A percentile compares a stretch with the other conserved stretches of the same genome.
phyloP scores from a whole-genome alignment of 345 rosid genomes.

The Euphorbia lathyris region DNA sequence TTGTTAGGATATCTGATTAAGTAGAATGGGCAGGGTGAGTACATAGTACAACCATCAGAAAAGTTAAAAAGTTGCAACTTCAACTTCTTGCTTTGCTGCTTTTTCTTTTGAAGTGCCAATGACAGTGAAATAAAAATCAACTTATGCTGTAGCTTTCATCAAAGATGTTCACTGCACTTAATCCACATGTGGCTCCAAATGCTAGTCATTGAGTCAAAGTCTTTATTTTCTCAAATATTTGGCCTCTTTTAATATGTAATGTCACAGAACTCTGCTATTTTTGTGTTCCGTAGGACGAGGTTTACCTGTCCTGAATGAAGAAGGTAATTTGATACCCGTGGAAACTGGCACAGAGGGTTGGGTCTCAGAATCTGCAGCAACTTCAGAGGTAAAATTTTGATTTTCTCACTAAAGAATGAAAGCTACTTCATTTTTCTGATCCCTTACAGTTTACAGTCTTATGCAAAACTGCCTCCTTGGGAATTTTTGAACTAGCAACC shows the following conservation, averaged over 20 bases:
- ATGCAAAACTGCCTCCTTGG: background rate
- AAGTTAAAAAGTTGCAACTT: background rate
- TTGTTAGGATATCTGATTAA: background rate
- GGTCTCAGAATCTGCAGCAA: constrained; percentile 47
- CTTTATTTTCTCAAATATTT: background rate
- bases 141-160: background rate
- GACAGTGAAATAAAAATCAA: background rate
- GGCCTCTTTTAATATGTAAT: background rate
- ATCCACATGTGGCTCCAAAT: background rate
- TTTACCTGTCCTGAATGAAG: constrained; percentile 83
- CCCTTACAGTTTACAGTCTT: background rate
- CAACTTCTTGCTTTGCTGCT: background rate
- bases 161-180: background rate
- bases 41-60: background rate
- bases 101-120: background rate
- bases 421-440: background rate
- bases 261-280: background rate
- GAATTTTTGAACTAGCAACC: too few relatives aligned
- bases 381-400: constrained; percentile 54
- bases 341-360: constrained; percentile 61
- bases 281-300: constrained; percentile 52
- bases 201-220: background rate
- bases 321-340: constrained; percentile 55
- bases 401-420: background rate
- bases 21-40: background rate